A percentile compares a stretch with the other conserved stretches of the same genome.
Conservation (phyloP, 225 moss, liverwort and hornwort species). For the Pseudisothecium myosuroides region DNA sequence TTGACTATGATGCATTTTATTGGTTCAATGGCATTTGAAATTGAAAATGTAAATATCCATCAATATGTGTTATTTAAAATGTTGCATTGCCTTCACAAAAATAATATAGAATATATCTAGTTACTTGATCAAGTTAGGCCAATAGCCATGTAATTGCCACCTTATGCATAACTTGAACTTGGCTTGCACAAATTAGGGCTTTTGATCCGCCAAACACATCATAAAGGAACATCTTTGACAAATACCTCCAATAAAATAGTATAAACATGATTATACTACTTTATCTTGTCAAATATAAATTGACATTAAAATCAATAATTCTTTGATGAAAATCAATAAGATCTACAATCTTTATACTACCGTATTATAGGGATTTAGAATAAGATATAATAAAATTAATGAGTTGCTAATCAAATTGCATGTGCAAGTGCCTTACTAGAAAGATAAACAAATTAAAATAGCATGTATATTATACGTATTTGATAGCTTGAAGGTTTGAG, state of each 20-base stretch:
- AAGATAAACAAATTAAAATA: not conserved
- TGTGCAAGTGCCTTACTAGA: not conserved
- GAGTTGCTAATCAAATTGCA: not conserved
- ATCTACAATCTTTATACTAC: fast-evolving
- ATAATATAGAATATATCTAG: not conserved
- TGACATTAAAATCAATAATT: no score
- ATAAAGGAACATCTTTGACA: not conserved
- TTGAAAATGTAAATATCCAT: not conserved
- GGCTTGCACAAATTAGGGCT: not conserved
- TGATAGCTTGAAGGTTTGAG: not conserved
- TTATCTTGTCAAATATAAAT: not conserved
- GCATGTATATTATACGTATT: not conserved
- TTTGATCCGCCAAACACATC: not conserved
- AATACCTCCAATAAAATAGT: not conserved
- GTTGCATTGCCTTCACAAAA: not conserved
- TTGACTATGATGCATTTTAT: no score
- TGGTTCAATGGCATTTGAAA: not conserved
- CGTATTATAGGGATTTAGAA: no score
- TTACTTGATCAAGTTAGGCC: no score
- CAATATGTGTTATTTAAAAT: not conserved
- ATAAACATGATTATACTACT: no score
- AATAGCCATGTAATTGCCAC: not conserved
- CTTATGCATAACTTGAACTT: not conserved
- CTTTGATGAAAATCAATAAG: not conserved
- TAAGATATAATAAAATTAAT: not conserved